A percentile compares a stretch with the other conserved stretches of the same genome.
Conservation (phyloP, 148 eudicot species). For the Oxyria digyna region DNA sequence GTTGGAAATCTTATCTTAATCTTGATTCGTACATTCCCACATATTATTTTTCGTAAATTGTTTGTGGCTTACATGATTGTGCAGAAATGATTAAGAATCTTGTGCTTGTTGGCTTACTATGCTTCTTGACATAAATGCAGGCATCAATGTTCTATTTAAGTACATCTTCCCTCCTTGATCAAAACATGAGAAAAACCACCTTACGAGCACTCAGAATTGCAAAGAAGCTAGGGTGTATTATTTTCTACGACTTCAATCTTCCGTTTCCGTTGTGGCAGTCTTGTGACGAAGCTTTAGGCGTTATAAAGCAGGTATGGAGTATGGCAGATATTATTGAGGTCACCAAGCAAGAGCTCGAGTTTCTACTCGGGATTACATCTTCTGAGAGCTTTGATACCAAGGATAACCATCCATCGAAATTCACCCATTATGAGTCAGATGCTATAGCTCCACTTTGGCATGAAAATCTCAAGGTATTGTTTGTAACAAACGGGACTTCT, state of each 20-base stretch:
- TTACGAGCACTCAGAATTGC: slow-evolving; percentile 57
- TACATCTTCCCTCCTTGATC: slow-evolving; percentile 70
- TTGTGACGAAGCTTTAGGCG: slow-evolving; percentile 49
- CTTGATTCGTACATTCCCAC: slow-evolving; percentile 2
- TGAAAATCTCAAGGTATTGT: slow-evolving; percentile 76
- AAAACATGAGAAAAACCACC: slow-evolving; percentile 60
- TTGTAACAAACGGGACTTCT: slow-evolving; percentile 91
- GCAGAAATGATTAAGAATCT: background rate
- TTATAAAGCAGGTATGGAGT: slow-evolving; percentile 41
- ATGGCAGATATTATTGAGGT: slow-evolving; percentile 82
- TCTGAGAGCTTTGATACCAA: slow-evolving; percentile 63
- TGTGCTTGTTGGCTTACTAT: background rate
- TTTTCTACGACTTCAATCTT: slow-evolving; percentile 73
- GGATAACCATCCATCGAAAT: slow-evolving; percentile 49
- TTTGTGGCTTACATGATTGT: no score
- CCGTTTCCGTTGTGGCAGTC: slow-evolving; percentile 79
- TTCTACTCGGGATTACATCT: slow-evolving; percentile 73
- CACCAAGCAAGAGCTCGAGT: slow-evolving; percentile 91
- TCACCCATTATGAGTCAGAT: slow-evolving; percentile 59
- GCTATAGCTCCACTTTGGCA: slow-evolving; percentile 66
- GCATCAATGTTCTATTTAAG: slow-evolving; percentile 88
- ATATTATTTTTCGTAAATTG: no score
- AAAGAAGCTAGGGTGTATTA: slow-evolving; percentile 58
- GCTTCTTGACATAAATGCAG: slow-evolving; percentile 27
- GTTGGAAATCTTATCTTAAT: slow-evolving; percentile 21